These are phyloP conservation scores for Vitrella brassicaformis DNA, from an alignment of 73 alveolate genomes.

Conservation along the genomic window DNA sequence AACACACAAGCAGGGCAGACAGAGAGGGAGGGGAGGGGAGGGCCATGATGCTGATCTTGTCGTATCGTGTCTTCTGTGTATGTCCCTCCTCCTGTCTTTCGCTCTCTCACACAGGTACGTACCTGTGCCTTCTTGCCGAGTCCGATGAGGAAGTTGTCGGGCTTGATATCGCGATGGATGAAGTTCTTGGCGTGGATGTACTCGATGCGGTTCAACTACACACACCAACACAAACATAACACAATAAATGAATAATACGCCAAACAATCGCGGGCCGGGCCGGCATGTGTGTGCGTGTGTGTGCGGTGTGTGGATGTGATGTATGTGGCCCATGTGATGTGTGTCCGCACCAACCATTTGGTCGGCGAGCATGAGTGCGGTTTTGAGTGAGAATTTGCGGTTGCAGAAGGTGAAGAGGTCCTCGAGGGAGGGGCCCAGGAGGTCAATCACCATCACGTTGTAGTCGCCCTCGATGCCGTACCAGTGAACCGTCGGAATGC, in stretches of 20 bases:
- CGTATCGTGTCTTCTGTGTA: too few species aligned
- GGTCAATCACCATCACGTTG: conserved; percentile 88
- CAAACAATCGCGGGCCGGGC: too few species aligned
- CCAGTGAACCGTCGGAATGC: conserved; percentile 84
- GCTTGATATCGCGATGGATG: conserved; percentile 90
- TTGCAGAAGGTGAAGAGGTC: conserved; percentile 77
- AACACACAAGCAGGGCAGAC: neutral
- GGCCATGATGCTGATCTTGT: too few species aligned
- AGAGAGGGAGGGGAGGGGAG: neutral
- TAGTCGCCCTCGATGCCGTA: conserved; percentile 86
- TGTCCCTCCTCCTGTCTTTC: too few species aligned
- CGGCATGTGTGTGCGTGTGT: too few species aligned
- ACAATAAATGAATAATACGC: too few species aligned
- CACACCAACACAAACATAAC: neutral
- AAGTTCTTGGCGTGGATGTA: conserved; percentile 79
- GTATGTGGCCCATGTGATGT: too few species aligned
- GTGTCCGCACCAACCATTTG: too few species aligned
- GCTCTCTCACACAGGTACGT: neutral
- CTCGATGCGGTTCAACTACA: conserved; percentile 52
- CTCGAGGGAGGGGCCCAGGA: conserved; percentile 90
- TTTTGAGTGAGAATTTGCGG: conserved; percentile 61
- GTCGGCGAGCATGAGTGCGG: conserved; percentile 68
- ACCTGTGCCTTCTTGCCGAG: conserved; percentile 56
- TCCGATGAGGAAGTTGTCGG: conserved; percentile 90
- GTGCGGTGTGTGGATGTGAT: too few species aligned